A percentile compares a stretch with the other conserved stretches of the same genome.
Conservation (phyloP, 306 rosid genomes). For the Chamaecrista fasciculata region DNA sequence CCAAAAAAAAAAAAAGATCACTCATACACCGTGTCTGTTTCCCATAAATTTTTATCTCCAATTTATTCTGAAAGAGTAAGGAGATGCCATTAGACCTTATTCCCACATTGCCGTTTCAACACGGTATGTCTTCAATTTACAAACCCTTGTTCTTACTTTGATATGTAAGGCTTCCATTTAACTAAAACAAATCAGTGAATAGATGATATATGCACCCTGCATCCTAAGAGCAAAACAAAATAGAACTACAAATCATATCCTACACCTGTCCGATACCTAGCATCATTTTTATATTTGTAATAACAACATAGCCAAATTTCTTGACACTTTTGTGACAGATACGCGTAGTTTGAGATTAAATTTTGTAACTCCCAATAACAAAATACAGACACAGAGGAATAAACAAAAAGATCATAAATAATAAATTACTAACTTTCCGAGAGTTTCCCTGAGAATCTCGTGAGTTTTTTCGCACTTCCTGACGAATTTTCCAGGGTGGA, state of each 20-base stretch:
- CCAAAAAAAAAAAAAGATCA: no score
- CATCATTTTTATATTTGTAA: background rate
- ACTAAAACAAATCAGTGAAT: background rate
- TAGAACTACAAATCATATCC: background rate
- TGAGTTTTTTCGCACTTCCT: slow-evolving; percentile 81
- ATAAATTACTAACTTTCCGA: slow-evolving; percentile 59
- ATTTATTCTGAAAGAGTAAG: background rate
- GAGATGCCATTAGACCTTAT: background rate
- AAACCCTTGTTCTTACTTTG: background rate
- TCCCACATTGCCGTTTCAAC: background rate
- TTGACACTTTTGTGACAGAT: no score
- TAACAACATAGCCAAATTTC: background rate
- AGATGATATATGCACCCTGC: background rate
- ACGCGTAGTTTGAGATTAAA: background rate
- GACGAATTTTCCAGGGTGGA: slow-evolving; percentile 75
- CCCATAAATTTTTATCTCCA: background rate
- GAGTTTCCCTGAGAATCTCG: slow-evolving; percentile 63
- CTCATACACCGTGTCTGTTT: background rate
- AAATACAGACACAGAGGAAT: background rate
- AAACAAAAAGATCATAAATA: no score
- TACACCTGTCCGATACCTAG: slow-evolving; percentile 1
- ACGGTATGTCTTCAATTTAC: background rate
- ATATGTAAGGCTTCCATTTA: background rate
- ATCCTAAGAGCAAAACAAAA: background rate
- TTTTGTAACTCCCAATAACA: background rate